phyloP scores from a whole-genome alignment of 2,329 filamentous ascomycete species.

The Massarina eburnea region DNA sequence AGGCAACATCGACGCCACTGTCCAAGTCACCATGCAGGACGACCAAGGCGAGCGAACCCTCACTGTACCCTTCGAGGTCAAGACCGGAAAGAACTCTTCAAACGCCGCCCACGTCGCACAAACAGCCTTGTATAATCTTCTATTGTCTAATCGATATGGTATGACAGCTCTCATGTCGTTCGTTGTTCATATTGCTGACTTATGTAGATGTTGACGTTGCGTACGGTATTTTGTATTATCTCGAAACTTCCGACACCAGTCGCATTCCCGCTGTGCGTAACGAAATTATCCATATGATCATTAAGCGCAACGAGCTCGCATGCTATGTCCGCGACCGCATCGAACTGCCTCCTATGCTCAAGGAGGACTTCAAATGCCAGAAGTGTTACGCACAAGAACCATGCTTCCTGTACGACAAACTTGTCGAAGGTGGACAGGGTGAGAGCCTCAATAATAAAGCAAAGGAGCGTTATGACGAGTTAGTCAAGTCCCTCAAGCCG shows the following conservation, averaged over 20 bases:
- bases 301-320: slow-evolving; percentile 88
- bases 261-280: slow-evolving; percentile 82
- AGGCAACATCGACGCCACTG: slow-evolving; percentile 95
- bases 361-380: slow-evolving; percentile 77
- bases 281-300: slow-evolving; percentile 94
- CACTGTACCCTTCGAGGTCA: slow-evolving; percentile 91
- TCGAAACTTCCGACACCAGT: slow-evolving; percentile 84
- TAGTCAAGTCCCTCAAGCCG: slow-evolving; percentile 75
- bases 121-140: slow-evolving; percentile 88
- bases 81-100: slow-evolving; percentile 81
- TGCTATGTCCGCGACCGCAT: slow-evolving; percentile 80
- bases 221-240: slow-evolving; percentile 91
- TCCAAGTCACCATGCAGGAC: slow-evolving; percentile 81
- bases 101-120: slow-evolving; percentile 86
- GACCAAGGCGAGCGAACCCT: slow-evolving; percentile 66
- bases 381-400: slow-evolving; percentile 87
- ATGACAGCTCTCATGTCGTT: slow-evolving; percentile 6
- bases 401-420: slow-evolving; percentile 91
- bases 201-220: slow-evolving; percentile 76
- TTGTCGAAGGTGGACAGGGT: slow-evolving; percentile 80
- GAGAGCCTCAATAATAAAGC: slow-evolving; percentile 81
- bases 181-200: slow-evolving; percentile 11
- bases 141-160: slow-evolving; percentile 89
- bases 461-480: slow-evolving; percentile 77
- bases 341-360: slow-evolving; percentile 83